A percentile compares a stretch with the other conserved stretches of the same genome.
Conservation (phyloP, 2,329 filamentous ascomycete species). For the Achaetomium macrosporum region DNA sequence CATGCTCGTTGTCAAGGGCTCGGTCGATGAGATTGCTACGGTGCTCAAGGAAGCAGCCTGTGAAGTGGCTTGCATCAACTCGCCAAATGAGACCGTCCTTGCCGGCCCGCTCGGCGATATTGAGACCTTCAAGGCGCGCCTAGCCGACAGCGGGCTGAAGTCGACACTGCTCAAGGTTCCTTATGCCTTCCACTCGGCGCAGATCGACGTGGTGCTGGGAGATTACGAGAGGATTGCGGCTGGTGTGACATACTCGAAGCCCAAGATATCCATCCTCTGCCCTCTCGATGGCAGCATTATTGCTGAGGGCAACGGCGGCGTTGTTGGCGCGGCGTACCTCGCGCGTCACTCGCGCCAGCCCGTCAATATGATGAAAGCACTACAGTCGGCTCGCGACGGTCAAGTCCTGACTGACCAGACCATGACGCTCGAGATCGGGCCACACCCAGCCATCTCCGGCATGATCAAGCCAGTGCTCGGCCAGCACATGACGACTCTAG, state of each 20-base stretch:
- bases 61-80: conserved; percentile 68
- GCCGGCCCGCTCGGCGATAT: too few relatives aligned
- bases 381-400: neutral
- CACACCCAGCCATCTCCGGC: conserved; percentile 5
- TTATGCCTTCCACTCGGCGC: conserved; percentile 47
- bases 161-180: conserved; percentile 42
- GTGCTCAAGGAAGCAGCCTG: conserved; percentile 41
- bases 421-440: conserved; percentile 2
- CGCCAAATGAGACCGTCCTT: conserved; percentile 67
- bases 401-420: neutral
- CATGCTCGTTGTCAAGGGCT: conserved; percentile 55
- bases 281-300: conserved; percentile 59
- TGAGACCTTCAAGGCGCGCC: too few relatives aligned
- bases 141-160: conserved; percentile 32
- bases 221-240: conserved; percentile 46
- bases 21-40: conserved; percentile 44
- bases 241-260: conserved; percentile 36
- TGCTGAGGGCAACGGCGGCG: too few relatives aligned
- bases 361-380: neutral
- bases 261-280: conserved; percentile 61
- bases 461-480: conserved; percentile 1
- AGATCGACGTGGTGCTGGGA: conserved; percentile 48
- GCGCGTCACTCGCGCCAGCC: conserved; percentile 56
- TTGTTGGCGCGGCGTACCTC: conserved; percentile 55
- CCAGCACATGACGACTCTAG: neutral